Percentiles rank a stretch among this genome's conserved stretches.
Evolutionary conservation across 2,329 filamentous ascomycete species (phyloP).

Genomic region (Fusarium sp.): DNA sequence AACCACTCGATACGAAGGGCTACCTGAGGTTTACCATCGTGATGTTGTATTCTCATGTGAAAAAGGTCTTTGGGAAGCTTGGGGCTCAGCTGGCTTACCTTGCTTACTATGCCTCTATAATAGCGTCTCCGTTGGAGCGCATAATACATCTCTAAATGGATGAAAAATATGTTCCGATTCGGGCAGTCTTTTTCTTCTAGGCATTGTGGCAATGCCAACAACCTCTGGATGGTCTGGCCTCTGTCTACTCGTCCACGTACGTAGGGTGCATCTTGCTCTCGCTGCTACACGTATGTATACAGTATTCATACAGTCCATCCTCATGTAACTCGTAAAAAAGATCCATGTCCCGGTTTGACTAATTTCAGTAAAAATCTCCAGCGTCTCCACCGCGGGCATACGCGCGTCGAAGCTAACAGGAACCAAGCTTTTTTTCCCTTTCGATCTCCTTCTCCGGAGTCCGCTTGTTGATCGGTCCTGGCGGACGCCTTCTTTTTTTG

Average conservation of each 20-base stretch:
- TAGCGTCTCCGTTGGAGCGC: background rate
- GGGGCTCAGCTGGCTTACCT: background rate
- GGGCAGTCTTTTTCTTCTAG: background rate
- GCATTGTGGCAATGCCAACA: slow-evolving; percentile 9
- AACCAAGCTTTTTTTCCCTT: slow-evolving; percentile 38
- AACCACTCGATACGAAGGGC: slow-evolving; percentile 25
- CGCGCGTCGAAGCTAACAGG: slow-evolving; percentile 32
- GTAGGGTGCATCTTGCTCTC: background rate
- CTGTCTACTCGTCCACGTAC: background rate
- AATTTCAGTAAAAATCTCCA: slow-evolving; percentile 36
- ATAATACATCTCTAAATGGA: background rate
- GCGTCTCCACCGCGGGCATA: slow-evolving; percentile 31
- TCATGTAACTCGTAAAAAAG: background rate
- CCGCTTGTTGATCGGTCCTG: slow-evolving; percentile 28
- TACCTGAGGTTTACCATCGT: slow-evolving; percentile 1
- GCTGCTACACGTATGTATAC: slow-evolving; percentile 7
- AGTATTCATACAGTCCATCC: slow-evolving; percentile 33
- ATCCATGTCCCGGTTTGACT: slow-evolving; percentile 22
- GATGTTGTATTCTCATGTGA: background rate
- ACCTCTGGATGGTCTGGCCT: slow-evolving; percentile 14
- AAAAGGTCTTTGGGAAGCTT: background rate
- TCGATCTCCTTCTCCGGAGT: slow-evolving; percentile 27
- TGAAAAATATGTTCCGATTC: background rate
- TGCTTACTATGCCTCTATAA: background rate
- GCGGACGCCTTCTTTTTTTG: slow-evolving; percentile 7